Conservation (phyloP, 2,329 filamentous ascomycete genomes). For the Aureobasidium namibiae region DNA sequence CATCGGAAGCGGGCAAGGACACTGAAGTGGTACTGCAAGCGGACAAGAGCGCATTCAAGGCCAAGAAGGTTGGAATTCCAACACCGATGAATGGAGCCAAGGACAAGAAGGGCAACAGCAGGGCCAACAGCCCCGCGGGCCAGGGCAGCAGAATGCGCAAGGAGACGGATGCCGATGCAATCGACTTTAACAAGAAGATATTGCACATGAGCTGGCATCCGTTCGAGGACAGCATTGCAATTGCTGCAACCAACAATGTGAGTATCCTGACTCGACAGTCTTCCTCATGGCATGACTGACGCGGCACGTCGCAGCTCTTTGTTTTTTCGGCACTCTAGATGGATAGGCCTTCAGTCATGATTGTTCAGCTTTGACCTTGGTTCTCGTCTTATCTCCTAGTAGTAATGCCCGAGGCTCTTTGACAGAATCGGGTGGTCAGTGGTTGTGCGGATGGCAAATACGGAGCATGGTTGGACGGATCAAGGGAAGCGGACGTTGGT, state of each 20-base stretch:
- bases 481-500: neutral
- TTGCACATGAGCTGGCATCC: constrained; percentile 99
- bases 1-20: constrained; percentile 89
- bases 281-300: neutral
- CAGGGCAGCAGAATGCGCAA: constrained; percentile 94
- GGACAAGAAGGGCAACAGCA: constrained; percentile 63
- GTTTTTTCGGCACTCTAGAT: constrained; percentile 47
- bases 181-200: constrained; percentile 99
- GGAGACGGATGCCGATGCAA: constrained; percentile 97
- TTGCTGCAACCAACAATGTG: constrained; percentile 98
- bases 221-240: constrained; percentile 98
- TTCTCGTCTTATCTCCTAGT: neutral
- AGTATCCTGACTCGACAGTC: constrained; percentile 33
- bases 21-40: constrained; percentile 95
- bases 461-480: neutral
- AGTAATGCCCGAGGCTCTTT: neutral
- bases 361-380: neutral
- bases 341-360: neutral
- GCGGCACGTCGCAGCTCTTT: constrained; percentile 38
- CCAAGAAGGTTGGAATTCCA: constrained; percentile 97
- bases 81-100: constrained; percentile 85
- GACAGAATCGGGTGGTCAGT: neutral
- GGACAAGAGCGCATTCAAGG: constrained; percentile 98
- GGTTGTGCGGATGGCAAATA: constrained; percentile 5
- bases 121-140: constrained; percentile 79